Conservation (phyloP, 805 yeast species). For the Saturnispora zaruensis region DNA sequence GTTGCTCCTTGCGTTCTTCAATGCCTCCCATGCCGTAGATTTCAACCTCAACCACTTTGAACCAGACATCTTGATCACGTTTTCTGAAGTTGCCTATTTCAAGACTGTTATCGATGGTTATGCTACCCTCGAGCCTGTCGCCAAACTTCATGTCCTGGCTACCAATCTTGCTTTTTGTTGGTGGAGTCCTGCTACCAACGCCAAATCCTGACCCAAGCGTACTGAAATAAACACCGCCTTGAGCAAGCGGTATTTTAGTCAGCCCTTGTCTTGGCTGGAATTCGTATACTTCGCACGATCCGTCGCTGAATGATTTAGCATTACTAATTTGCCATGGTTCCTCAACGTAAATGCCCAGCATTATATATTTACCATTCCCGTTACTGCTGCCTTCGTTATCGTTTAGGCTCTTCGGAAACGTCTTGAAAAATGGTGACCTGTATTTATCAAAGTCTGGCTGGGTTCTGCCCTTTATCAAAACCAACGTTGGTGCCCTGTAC, state of each 20-base stretch:
- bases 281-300: conserved; percentile 49
- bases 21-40: conserved; percentile 89
- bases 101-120: conserved; percentile 67
- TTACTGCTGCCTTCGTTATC: background rate
- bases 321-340: conserved; percentile 72
- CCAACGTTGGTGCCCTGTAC: conserved; percentile 81
- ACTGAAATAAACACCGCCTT: conserved; percentile 51
- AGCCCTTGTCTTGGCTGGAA: conserved; percentile 58
- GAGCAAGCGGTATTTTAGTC: conserved; percentile 23
- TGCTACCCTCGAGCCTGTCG: conserved; percentile 38
- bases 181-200: conserved; percentile 37
- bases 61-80: conserved; percentile 55
- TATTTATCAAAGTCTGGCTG: conserved; percentile 41
- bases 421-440: conserved; percentile 35
- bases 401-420: background rate
- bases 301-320: conserved; percentile 64
- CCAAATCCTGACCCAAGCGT: conserved; percentile 78
- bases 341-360: conserved; percentile 8
- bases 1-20: conserved; percentile 69
- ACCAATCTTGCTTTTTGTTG: conserved; percentile 51
- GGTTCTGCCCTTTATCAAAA: conserved; percentile 59
- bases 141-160: conserved; percentile 24
- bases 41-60: conserved; percentile 67
- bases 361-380: conserved; percentile 13
- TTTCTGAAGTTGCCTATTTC: conserved; percentile 80